A percentile compares a stretch with the other conserved stretches of the same genome.
These are phyloP conservation scores for Uronychia binucleata DNA, from an alignment of 73 alveolate species.

Conservation along the genomic window DNA sequence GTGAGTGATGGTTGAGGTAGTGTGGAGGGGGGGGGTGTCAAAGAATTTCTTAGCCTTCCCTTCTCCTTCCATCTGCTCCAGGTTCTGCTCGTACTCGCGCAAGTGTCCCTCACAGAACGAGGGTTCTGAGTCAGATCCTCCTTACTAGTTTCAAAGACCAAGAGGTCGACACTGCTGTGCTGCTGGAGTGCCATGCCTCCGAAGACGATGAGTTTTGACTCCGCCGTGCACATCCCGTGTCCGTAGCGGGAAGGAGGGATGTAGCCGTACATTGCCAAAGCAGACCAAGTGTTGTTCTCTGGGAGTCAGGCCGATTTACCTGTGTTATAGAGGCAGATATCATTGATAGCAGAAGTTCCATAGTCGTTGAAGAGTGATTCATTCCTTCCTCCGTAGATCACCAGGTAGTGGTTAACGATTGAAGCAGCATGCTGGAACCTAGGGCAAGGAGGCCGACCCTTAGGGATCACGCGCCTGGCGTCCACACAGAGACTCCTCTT, in stretches of 20 bases:
- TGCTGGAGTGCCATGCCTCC: not conserved
- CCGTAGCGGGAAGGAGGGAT: slow-evolving; percentile 21
- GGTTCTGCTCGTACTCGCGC: not conserved
- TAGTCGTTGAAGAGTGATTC: not conserved
- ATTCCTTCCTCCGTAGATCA: slow-evolving; percentile 25
- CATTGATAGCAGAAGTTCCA: slow-evolving; percentile 7
- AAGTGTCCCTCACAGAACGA: not conserved
- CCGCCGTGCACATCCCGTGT: not conserved
- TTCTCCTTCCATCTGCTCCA: not conserved
- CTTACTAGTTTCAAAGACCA: not conserved
- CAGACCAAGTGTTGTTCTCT: slow-evolving; percentile 17
- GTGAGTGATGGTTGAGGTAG: too few species aligned
- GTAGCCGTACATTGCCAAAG: slow-evolving; percentile 15
- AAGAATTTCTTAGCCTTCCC: not conserved
- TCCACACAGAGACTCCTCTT: not conserved
- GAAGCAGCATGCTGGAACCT: slow-evolving; percentile 20
- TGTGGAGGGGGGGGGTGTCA: too few species aligned
- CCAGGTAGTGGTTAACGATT: not conserved
- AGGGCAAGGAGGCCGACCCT: slow-evolving; percentile 20
- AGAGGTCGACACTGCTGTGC: not conserved
- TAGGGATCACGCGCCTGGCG: slow-evolving; percentile 3
- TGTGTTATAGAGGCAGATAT: not conserved
- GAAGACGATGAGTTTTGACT: not conserved
- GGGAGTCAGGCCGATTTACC: not conserved
- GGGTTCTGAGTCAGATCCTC: not conserved